Evolutionary conservation across 2,329 filamentous ascomycete species (phyloP).

Genomic region (Fusarium oligoseptatum): DNA sequence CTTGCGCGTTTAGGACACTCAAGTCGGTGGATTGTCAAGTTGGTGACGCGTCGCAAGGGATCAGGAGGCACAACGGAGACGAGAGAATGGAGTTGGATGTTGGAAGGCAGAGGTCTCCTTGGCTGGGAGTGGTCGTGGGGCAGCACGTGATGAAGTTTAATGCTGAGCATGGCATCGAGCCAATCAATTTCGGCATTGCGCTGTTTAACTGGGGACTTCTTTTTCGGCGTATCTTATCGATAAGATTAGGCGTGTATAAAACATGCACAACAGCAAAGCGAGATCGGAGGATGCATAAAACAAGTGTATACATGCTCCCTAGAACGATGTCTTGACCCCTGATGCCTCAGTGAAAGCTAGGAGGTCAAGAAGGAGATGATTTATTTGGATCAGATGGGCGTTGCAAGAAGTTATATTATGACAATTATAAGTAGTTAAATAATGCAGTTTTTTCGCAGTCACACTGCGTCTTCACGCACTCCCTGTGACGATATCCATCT

Average conservation of each 20-base stretch:
- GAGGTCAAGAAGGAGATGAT: not conserved
- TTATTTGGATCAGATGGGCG: not conserved
- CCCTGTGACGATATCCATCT: conserved; percentile 10
- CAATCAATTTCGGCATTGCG: not conserved
- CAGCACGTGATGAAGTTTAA: not conserved
- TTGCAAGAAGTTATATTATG: not conserved
- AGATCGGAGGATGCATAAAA: not conserved
- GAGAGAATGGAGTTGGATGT: not conserved
- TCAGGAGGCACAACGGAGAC: not conserved
- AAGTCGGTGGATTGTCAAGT: not conserved
- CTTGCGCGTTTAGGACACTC: not conserved
- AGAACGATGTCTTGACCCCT: not conserved
- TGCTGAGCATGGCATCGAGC: not conserved
- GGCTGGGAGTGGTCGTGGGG: not conserved
- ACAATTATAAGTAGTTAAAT: not conserved
- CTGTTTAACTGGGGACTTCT: not conserved
- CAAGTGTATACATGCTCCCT: not conserved
- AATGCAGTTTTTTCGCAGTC: not conserved
- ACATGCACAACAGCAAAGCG: not conserved
- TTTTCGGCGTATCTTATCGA: not conserved
- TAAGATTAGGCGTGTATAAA: not conserved
- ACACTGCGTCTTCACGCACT: not conserved
- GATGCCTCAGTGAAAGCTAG: not conserved
- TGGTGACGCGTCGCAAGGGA: not conserved
- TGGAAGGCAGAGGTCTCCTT: not conserved